These are phyloP conservation scores for Alternaria arborescens DNA, from an alignment of 2,329 filamentous ascomycete genomes.

Conservation along the genomic window DNA sequence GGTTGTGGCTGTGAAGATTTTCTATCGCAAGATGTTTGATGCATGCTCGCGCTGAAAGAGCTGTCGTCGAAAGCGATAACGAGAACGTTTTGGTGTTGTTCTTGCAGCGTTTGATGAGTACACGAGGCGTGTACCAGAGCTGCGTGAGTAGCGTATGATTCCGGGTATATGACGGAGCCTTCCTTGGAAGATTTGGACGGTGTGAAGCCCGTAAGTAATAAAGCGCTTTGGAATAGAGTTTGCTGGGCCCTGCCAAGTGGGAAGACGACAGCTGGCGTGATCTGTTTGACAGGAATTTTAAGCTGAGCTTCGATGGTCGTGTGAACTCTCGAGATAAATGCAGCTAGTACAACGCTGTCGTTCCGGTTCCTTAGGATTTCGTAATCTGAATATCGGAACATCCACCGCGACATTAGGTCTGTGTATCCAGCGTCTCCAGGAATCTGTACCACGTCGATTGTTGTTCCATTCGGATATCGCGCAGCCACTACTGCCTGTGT, in stretches of 20 bases:
- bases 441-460: conserved; percentile 32
- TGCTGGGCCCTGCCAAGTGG: conserved; percentile 20
- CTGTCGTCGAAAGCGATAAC: conserved; percentile 39
- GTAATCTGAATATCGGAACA: conserved; percentile 12
- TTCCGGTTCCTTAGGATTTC: conserved; percentile 17
- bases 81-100: conserved; percentile 26
- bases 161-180: conserved; percentile 23
- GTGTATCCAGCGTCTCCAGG: conserved; percentile 34
- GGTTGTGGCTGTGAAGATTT: conserved; percentile 15
- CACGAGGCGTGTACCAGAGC: conserved; percentile 9
- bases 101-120: background rate
- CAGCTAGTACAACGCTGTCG: conserved; percentile 28
- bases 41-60: conserved; percentile 34
- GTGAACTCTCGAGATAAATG: conserved; percentile 27
- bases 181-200: conserved; percentile 6
- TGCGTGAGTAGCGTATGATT: conserved; percentile 12
- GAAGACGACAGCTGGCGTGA: conserved; percentile 27
- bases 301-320: conserved; percentile 27
- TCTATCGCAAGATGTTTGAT: conserved; percentile 16
- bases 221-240: conserved; percentile 27
- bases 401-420: conserved; percentile 35
- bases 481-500: conserved; percentile 37
- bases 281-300: conserved; percentile 14
- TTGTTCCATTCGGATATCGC: conserved; percentile 35
- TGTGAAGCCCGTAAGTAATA: conserved; percentile 26